Percentiles rank a stretch among this genome's conserved stretches.
These are phyloP conservation scores for Ceratocystis huliohia DNA, from an alignment of 2,329 filamentous ascomycete genomes.

Conservation along the genomic window DNA sequence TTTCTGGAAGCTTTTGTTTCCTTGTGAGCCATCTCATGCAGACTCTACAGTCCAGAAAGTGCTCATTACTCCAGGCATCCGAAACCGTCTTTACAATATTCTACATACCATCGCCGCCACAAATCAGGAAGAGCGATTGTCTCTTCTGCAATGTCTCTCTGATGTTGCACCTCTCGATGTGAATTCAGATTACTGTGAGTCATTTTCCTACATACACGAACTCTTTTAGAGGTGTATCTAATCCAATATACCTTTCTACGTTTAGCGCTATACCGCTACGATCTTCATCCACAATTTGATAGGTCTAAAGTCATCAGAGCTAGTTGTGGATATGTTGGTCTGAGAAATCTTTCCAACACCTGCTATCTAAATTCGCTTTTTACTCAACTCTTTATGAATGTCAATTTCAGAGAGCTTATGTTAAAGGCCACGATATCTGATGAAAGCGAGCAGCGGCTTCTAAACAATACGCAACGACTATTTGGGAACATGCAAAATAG, in stretches of 20 bases:
- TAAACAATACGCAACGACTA: slow-evolving; percentile 65
- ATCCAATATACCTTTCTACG: not conserved
- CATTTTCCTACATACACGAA: not conserved
- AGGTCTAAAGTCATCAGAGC: slow-evolving; percentile 57
- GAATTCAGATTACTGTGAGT: slow-evolving; percentile 5
- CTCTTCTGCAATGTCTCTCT: not conserved
- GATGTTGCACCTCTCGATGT: slow-evolving; percentile 25
- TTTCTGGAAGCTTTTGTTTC: slow-evolving; percentile 55
- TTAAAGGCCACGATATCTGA: slow-evolving; percentile 49
- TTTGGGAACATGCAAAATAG: slow-evolving; percentile 82
- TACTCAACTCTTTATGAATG: slow-evolving; percentile 93
- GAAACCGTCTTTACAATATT: not conserved
- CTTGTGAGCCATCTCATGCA: slow-evolving; percentile 32
- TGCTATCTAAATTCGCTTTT: slow-evolving; percentile 95
- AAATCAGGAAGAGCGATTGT: not conserved
- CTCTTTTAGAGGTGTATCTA: not conserved
- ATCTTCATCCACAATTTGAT: slow-evolving; percentile 51
- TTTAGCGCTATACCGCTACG: slow-evolving; percentile 44
- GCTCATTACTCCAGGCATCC: not conserved
- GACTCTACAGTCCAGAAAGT: slow-evolving; percentile 26
- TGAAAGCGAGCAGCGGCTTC: slow-evolving; percentile 49
- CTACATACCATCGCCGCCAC: not conserved
- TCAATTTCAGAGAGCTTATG: slow-evolving; percentile 75
- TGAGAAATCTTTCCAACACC: slow-evolving; percentile 88
- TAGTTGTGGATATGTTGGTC: slow-evolving; percentile 68